A percentile compares a stretch with the other conserved stretches of the same genome.
phyloP scores from a whole-genome alignment of 176 grass and related monocot genomes.

The Bothriochloa decipiens region DNA sequence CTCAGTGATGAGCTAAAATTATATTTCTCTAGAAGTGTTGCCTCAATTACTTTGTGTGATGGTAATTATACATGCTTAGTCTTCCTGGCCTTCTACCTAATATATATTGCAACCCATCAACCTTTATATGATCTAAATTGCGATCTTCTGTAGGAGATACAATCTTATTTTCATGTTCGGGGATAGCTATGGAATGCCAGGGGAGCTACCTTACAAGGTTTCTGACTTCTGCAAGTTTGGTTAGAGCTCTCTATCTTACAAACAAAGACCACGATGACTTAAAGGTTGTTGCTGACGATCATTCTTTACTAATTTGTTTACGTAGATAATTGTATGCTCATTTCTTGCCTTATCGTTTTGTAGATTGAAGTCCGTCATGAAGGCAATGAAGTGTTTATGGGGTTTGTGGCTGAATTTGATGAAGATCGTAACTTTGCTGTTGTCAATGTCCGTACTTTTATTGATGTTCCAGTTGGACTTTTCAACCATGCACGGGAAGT shows the following conservation, averaged over 20 bases:
- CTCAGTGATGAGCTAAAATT: not conserved
- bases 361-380: slow-evolving; percentile 21
- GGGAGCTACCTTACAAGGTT: not conserved
- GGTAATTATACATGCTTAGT: not conserved
- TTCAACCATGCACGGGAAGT: not conserved
- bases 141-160: slow-evolving; percentile 14
- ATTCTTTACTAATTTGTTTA: slow-evolving; percentile 20
- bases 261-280: slow-evolving; percentile 17
- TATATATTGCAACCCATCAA: not conserved
- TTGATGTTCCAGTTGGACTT: not conserved
- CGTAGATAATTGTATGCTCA: not conserved
- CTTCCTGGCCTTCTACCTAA: not conserved
- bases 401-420: slow-evolving; percentile 24
- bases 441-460: slow-evolving; percentile 4
- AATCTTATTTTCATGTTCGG: slow-evolving; percentile 14
- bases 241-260: not conserved
- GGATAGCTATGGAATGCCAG: not conserved
- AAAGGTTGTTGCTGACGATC: not conserved
- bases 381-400: not conserved
- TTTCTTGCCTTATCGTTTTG: slow-evolving; percentile 3
- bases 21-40: slow-evolving; percentile 18
- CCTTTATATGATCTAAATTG: not conserved
- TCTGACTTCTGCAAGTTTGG: slow-evolving; percentile 1
- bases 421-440: slow-evolving; percentile 13
- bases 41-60: not conserved